Conservation (phyloP, 176 grass and related monocot genomes). For the Eleusine coracana region DNA sequence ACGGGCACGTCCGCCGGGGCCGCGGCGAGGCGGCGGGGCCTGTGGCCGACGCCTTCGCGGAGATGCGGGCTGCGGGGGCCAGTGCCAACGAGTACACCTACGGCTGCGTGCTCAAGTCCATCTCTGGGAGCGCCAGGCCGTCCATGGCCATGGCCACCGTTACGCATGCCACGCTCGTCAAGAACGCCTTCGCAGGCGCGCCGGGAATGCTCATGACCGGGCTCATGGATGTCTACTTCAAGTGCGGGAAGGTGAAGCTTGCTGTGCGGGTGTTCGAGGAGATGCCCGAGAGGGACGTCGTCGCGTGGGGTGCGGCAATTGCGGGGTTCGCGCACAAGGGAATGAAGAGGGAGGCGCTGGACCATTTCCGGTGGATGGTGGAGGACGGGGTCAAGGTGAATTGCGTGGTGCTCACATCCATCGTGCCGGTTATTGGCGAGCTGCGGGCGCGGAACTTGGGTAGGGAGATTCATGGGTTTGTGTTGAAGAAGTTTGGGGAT, state of each 20-base stretch:
- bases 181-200: constrained; percentile 52
- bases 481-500: constrained; percentile 67
- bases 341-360: constrained; percentile 73
- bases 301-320: constrained; percentile 49
- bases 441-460: constrained; percentile 61
- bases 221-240: constrained; percentile 88
- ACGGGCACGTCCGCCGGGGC: constrained; percentile 57
- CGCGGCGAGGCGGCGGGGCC: constrained; percentile 47
- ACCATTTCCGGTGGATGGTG: constrained; percentile 82
- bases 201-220: constrained; percentile 67
- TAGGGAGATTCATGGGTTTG: constrained; percentile 75
- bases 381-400: constrained; percentile 68
- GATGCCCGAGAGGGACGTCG: constrained; percentile 74
- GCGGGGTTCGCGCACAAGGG: constrained; percentile 77
- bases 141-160: constrained; percentile 62
- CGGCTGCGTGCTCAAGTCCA: constrained; percentile 81
- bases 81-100: constrained; percentile 77
- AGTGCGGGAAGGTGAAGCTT: constrained; percentile 71
- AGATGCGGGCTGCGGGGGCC: constrained; percentile 67
- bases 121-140: constrained; percentile 62
- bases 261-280: constrained; percentile 88
- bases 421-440: constrained; percentile 73
- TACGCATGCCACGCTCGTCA: constrained; percentile 69
- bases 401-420: constrained; percentile 66
- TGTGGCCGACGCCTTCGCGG: constrained; percentile 45